Percentiles rank a stretch among this genome's conserved stretches.
phyloP scores from a whole-genome alignment of 1,284 basidiomycete genomes.

The Amylostereum chailletii region DNA sequence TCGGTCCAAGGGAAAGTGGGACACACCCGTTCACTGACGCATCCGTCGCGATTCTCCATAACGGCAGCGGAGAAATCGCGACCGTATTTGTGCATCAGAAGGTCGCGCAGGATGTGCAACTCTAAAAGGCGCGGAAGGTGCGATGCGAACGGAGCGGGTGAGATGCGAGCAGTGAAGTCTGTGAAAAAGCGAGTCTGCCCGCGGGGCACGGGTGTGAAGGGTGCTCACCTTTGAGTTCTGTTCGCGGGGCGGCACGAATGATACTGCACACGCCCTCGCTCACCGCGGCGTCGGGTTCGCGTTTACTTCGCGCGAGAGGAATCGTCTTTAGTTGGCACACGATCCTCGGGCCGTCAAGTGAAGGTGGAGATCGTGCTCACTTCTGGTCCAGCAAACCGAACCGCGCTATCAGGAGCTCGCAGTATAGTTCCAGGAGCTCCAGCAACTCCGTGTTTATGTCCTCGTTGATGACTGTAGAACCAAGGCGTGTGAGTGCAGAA shows the following conservation, averaged over 20 bases:
- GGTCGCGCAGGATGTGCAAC: conserved; percentile 83
- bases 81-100: conserved; percentile 91
- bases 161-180: neutral
- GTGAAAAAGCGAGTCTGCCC: neutral
- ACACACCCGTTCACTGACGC: conserved; percentile 73
- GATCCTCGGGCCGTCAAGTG: neutral
- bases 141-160: neutral
- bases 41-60: conserved; percentile 77
- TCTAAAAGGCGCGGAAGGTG: conserved; percentile 37
- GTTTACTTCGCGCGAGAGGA: conserved; percentile 36
- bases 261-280: conserved; percentile 72
- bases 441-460: conserved; percentile 82
- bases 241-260: conserved; percentile 86
- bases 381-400: conserved; percentile 87
- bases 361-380: conserved; percentile 29
- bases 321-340: conserved; percentile 5
- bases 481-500: neutral
- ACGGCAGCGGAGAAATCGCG: conserved; percentile 73
- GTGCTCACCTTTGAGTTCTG: conserved; percentile 74
- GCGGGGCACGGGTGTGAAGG: neutral
- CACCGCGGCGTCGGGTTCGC: conserved; percentile 79
- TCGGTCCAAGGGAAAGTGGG: conserved; percentile 1
- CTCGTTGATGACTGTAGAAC: conserved; percentile 65
- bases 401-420: conserved; percentile 85
- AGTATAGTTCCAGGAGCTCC: conserved; percentile 90